Evolutionary conservation across 768 basidiomycete genomes (phyloP), one percentile per base, ranked within the genome.

Genomic region (Ephemerocybe angulata): DNA sequence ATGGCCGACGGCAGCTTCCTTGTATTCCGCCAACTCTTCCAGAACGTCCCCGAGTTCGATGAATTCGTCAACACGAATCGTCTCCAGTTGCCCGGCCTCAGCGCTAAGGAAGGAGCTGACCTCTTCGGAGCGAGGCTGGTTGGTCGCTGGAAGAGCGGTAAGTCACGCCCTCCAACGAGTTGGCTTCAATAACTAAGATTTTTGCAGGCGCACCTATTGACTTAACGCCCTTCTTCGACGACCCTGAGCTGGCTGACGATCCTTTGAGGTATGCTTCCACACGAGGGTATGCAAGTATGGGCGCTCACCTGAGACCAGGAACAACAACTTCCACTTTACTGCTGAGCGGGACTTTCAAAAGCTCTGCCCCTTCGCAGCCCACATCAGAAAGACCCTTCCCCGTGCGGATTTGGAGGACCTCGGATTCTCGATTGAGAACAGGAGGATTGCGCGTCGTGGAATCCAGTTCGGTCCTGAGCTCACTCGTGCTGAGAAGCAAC

Each of bases 141-240:
- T 22, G 82, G 82, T 12, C 69, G 82, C 19, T 82, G 80, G 80
- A 80, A 79, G 73, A 79, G 77, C 46, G 78, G 79, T 76, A 61
- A 38, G 72, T 61, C 29, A 19, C 22, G 44, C 33, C 3, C 28
- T 35, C n/a, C n/a, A n/a, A n/a, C n/a, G n/a, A n/a, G n/a, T n/a
- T n/a, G n/a, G n/a, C n/a, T n/a, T n/a, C n/a, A n/a, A n/a, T n/a
- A n/a, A n/a, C 24, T 37, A 22, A 48, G 24, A 25, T 7, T 42
- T 17, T 24, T 46, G 15, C 22, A 75, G 75, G 76, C 57, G 73
- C 80, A 11, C 81, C 81, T 3, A 67, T 82, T 51, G 77, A 78
- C 46, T 55, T 75, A 4, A 58, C 71, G 1, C 80, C 79, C 3
- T 71, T 73, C 63, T 58, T 69, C 28, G 79, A 81, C 53, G 74